phyloP scores from a whole-genome alignment of 2,329 filamentous ascomycete species.

The Venturia carpophila region DNA sequence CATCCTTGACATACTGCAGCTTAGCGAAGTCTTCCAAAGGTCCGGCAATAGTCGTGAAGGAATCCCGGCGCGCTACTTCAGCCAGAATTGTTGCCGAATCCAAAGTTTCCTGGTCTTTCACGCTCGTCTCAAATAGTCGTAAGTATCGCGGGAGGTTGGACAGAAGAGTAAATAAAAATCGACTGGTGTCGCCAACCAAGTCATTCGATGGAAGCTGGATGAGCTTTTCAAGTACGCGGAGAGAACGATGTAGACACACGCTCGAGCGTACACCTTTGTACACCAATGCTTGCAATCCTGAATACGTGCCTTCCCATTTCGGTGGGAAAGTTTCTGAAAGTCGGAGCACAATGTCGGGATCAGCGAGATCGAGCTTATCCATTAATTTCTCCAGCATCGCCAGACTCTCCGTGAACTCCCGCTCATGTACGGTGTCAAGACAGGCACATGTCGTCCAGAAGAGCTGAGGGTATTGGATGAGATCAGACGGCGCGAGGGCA shows the following conservation, averaged over 20 bases:
- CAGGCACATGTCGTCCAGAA: constrained; percentile 99
- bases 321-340: constrained; percentile 72
- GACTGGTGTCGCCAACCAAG: constrained; percentile 72
- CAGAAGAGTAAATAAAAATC: constrained; percentile 76
- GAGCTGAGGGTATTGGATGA: constrained; percentile 85
- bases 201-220: constrained; percentile 70
- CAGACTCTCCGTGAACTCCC: constrained; percentile 84
- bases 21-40: constrained; percentile 64
- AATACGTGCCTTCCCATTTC: constrained; percentile 83
- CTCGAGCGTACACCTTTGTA: constrained; percentile 92
- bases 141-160: constrained; percentile 88
- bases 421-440: constrained; percentile 91
- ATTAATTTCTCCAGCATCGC: constrained; percentile 86
- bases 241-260: constrained; percentile 66
- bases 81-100: constrained; percentile 63
- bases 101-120: constrained; percentile 41
- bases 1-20: constrained; percentile 56
- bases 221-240: constrained; percentile 70
- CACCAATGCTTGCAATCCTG: constrained; percentile 75
- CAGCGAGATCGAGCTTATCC: constrained; percentile 71
- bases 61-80: constrained; percentile 64
- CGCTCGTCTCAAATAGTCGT: constrained; percentile 62
- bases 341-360: constrained; percentile 58
- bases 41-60: constrained; percentile 57
- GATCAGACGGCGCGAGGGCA: constrained; percentile 68